Conservation (phyloP, 441 rosid genomes). For the Mallotus japonicus region DNA sequence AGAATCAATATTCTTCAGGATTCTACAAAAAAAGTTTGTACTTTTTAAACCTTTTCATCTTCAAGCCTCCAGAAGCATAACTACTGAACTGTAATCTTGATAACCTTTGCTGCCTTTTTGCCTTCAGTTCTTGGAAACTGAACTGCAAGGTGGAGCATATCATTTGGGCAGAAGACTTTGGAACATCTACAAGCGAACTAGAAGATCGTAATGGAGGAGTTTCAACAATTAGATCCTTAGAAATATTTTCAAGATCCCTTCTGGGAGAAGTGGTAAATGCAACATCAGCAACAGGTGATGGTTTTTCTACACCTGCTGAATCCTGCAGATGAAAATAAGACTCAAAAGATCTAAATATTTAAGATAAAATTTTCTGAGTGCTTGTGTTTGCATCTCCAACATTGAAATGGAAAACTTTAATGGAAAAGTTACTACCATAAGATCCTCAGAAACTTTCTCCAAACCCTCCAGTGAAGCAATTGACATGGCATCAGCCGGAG, state of each 20-base stretch:
- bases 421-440: conserved; percentile 35
- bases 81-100: conserved; percentile 42
- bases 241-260: conserved; percentile 27
- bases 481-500: conserved; percentile 35
- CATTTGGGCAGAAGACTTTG: conserved; percentile 47
- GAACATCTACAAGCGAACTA: conserved; percentile 33
- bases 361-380: not conserved
- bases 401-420: conserved; percentile 34
- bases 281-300: conserved; percentile 31
- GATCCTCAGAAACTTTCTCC: conserved; percentile 34
- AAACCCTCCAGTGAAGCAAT: conserved; percentile 32
- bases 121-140: conserved; percentile 58
- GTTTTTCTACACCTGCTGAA: conserved; percentile 29
- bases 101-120: conserved; percentile 62
- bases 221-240: conserved; percentile 37
- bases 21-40: conserved; percentile 23
- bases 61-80: conserved; percentile 36
- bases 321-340: conserved; percentile 34
- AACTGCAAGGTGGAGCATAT: conserved; percentile 62
- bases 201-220: conserved; percentile 43
- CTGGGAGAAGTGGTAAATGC: conserved; percentile 33
- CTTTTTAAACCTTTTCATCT: conserved; percentile 42
- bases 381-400: conserved; percentile 4
- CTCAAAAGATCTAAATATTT: not conserved
- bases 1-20: conserved; percentile 13